Base-by-base conservation (phyloP, 768 basidiomycete species). In the Peribolospora baueri region DNA sequence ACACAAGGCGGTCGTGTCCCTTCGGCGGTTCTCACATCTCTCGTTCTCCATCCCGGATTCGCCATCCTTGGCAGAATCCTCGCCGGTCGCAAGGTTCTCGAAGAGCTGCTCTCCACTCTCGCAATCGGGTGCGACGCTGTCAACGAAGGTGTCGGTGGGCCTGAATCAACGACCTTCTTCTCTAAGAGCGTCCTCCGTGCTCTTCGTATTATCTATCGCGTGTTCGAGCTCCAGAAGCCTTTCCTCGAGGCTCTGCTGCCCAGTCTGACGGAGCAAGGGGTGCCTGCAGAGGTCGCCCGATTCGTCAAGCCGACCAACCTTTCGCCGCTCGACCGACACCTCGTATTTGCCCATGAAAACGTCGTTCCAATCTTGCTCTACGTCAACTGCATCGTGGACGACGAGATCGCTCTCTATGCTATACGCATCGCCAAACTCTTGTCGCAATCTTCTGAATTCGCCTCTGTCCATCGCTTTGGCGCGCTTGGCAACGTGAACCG, bases 241-340 rank as follows among this genome's bases (percentile, higher is more conserved):
- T 93, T 90, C 71, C 72, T 88, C 46, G 87, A 95, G 54, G 79
- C 88, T 36, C 75, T 91, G 51, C 69, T 91, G 3, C 85, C 86
- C 2, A 68, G 81, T 25, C 74, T 90, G 6, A 70, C 75, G 14
- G 80, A 85, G 54, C 61, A 55, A 71, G 78, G 56, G 76, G 76
- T 57, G 75, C 74, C 56, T 63, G 64, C 54, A 59, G 52, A 42
- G 62, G 57, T 56, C 61, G 7, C 56, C 59, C 7, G 56, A 53
- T 2, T 45, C 61, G 25, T 58, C 57, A 43, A 58, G 58, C 36
- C 25, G 64, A 66, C 61, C 61, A 67, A 41, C 58, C 62, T 52
- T 59, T 65, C 51, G 58, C 63, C 52, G 55, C 58, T 62, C 60
- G 82, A 86, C 61, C 77, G 84, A 62, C 78, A 78, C 14, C 67